phyloP scores from a whole-genome alignment of 2,329 filamentous ascomycete species.

The Thelonectria blattea region DNA sequence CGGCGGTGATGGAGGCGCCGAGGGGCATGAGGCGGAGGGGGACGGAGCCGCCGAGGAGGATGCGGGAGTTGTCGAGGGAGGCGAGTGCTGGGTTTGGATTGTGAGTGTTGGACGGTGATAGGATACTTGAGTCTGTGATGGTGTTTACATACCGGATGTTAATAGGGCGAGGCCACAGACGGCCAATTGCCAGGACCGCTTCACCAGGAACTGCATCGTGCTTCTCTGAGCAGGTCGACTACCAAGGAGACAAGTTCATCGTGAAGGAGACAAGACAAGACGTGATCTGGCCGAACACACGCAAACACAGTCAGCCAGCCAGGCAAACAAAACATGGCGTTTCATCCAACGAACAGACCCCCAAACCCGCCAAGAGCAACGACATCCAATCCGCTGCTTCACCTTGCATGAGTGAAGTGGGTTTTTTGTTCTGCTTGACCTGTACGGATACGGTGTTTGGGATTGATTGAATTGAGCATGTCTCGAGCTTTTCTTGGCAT shows the following conservation, averaged over 20 bases:
- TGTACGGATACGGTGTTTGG: too few relatives aligned
- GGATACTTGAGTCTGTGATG: neutral
- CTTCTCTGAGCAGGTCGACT: too few relatives aligned
- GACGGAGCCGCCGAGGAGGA: slow-evolving; percentile 15
- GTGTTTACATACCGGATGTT: slow-evolving; percentile 21
- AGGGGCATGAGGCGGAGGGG: slow-evolving; percentile 51
- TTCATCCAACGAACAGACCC: neutral
- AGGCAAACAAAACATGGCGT: neutral
- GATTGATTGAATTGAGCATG: neutral
- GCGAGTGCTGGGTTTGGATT: neutral
- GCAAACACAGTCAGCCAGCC: neutral
- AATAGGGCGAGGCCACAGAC: slow-evolving; percentile 37
- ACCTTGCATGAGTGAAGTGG: neutral
- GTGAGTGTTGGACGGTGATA: neutral
- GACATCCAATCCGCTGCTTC: neutral
- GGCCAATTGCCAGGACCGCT: slow-evolving; percentile 21
- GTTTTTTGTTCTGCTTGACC: neutral
- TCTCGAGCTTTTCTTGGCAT: neutral
- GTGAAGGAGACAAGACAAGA: neutral
- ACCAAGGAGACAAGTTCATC: too few relatives aligned
- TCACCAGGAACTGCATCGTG: slow-evolving; percentile 1
- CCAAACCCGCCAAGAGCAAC: neutral
- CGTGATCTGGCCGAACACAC: too few relatives aligned
- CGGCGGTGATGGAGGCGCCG: slow-evolving; percentile 52
- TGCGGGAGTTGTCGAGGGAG: neutral